Evolutionary conservation across 306 rosid genomes (phyloP), one percentile per base, ranked within the genome.

Genomic region (Sicyos edulis): DNA sequence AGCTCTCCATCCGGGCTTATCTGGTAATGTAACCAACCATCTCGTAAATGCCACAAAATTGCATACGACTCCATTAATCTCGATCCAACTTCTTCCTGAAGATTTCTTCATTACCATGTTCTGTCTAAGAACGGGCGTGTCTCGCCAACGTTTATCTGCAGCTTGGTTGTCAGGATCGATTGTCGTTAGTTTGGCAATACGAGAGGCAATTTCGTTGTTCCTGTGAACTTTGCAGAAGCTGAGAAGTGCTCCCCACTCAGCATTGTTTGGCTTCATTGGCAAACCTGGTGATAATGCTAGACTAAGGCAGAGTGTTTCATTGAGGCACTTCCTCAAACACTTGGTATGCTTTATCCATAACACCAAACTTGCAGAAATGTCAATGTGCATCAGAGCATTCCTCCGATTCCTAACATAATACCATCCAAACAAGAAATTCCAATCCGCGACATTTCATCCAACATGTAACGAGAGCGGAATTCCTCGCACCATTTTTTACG

Each of bases 171-270:
- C 76, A 19, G 71, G 73, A 37, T 82, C 71, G 51, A 83, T 85
- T 79, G 60, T 57, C 78, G 83, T 67, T n/a, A 78, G 80, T 55
- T 54, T 72, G 49, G 83, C 88, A 40, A 82, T 85, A 13, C n/a
- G 74, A 8, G 84, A 82, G 42, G 92, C 89, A 44, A 91, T 81
- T 59, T 81, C 86, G 9, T 79, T 56, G 14, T 89, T 85, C 82
- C 79, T 87, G 85, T 91, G 89, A 79, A 82, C 78, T 75, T 78
- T 82, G 66, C 96, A 91, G 65, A 93, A 90, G 17, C 84, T 83
- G 22, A 91, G 89, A 75, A 89, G 87, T 52, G 93, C 91, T 73
- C 93, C 91, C 91, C 96, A 88, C 8, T 86, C 74, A 22, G 75
- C 89, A 34, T 83, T 85, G 55, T 87, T 87, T 55, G 91, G 93